Evolutionary conservation across 495 filamentous ascomycete genomes (phyloP).

Genomic region (Friedmanniomyces simplex): DNA sequence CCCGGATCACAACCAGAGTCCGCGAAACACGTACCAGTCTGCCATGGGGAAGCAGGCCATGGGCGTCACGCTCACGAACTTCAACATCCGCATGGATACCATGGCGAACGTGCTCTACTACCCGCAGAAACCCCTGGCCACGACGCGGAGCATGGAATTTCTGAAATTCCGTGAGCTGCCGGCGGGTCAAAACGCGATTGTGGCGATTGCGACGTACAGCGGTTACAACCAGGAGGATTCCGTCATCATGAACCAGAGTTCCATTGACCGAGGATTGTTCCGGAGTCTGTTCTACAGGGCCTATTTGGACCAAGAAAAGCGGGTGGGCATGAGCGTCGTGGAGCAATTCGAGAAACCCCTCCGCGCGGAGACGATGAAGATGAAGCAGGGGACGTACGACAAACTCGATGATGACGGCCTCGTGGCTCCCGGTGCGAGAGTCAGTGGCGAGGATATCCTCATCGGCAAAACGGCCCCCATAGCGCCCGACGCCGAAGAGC

Average conservation of each 20-base stretch:
- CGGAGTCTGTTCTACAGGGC: slow-evolving; percentile 95
- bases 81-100: slow-evolving; percentile 91
- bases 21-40: slow-evolving; percentile 97
- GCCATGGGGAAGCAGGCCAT: slow-evolving; percentile 99
- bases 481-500: slow-evolving; percentile 80
- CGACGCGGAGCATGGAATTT: slow-evolving; percentile 96
- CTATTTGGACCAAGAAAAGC: slow-evolving; percentile 92
- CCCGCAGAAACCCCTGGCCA: slow-evolving; percentile 93
- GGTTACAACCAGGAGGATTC: slow-evolving; percentile 99
- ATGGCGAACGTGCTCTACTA: slow-evolving; percentile 99
- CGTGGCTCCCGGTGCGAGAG: slow-evolving; percentile 81
- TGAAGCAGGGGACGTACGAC: slow-evolving; percentile 95
- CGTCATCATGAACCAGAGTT: slow-evolving; percentile 99
- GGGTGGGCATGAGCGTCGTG: slow-evolving; percentile 75
- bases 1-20: slow-evolving; percentile 98
- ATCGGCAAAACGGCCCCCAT: slow-evolving; percentile 97
- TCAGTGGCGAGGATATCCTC: slow-evolving; percentile 96
- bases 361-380: slow-evolving; percentile 70
- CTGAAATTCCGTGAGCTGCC: slow-evolving; percentile 95
- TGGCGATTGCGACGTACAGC: slow-evolving; percentile 92
- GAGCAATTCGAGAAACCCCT: slow-evolving; percentile 93
- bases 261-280: slow-evolving; percentile 94
- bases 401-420: slow-evolving; percentile 95
- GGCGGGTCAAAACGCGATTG: slow-evolving; percentile 95
- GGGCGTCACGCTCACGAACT: slow-evolving; percentile 97